These are phyloP conservation scores for Lobosporangium transversale DNA, from an alignment of 192 early-diverging fungal species.

Conservation along the genomic window DNA sequence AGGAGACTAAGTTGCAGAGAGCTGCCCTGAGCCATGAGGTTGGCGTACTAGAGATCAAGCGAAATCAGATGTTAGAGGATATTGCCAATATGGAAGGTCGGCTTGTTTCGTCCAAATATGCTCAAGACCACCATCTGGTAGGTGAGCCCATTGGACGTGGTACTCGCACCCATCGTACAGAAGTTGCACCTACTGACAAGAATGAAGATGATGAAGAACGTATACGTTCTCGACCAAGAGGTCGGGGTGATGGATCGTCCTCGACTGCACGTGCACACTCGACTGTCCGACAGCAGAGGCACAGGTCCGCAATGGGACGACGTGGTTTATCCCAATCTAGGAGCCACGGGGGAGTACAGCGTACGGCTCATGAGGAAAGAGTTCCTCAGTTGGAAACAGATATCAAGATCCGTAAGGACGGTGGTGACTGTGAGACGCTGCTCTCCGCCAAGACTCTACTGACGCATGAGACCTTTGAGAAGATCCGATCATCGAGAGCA, in stretches of 20 bases:
- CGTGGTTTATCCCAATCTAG: not conserved
- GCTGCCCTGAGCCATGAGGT: conserved; percentile 12
- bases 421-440: conserved; percentile 16
- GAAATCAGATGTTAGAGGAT: not conserved
- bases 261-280: no score
- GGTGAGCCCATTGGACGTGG: not conserved
- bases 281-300: not conserved
- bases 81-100: not conserved
- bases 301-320: not conserved
- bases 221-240: not conserved
- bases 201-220: not conserved
- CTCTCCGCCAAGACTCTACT: conserved; percentile 28
- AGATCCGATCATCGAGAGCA: conserved; percentile 5
- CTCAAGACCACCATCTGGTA: not conserved
- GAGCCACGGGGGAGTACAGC: not conserved
- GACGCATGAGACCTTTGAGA: conserved; percentile 29
- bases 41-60: conserved; percentile 1
- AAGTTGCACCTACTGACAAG: not conserved
- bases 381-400: conserved; percentile 40
- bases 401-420: conserved; percentile 25
- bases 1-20: conserved; percentile 19
- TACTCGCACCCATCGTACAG: not conserved
- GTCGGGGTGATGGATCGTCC: not conserved
- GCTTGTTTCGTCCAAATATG: not conserved
- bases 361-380: not conserved